Evolutionary conservation across 768 basidiomycete species (phyloP), one percentile per base, ranked within the genome.

Genomic region (Amanita rubescens): DNA sequence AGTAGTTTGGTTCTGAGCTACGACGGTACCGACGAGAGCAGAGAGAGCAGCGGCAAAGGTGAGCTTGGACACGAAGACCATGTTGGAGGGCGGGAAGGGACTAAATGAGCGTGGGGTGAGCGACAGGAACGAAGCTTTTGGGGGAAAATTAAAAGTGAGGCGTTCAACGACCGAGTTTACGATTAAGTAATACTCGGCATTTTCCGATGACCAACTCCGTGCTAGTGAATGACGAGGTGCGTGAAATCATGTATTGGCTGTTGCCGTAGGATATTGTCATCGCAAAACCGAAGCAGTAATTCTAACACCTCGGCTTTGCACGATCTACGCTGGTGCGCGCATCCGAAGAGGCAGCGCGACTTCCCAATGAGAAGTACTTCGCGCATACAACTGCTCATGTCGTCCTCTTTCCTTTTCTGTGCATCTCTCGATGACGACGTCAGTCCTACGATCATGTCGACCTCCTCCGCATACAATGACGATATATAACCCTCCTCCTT

Each of bases 381-480:
- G 25, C 14, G 5, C 51, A 51, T 30, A 51, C 41, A 51, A 43
- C 38, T 2, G 30, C 42, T 15, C 41, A 52, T 33, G 51, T 52
- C 51, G 35, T 53, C 32, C 17, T 24, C 20, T 45, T 53, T 53
- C 43, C 52, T 46, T 53, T 53, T 53, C n/a, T n/a, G 30, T 19
- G 52, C 24, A n/a, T n/a, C n/a, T 17, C 27, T 30, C 27, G 43
- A 30, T 14, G n/a, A n/a, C 41, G 45, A 53, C 52, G 52, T 53
- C 52, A 53, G 41, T 53, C 42, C 33, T 43, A 35, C 22, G 43
- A 53, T 7, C n/a, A n/a, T n/a, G n/a, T n/a, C n/a, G n/a, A n/a
- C n/a, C n/a, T n/a, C n/a, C n/a, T n/a, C n/a, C 52, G 52, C 52
- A 52, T 52, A 52, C 42, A 52, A n/a, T 44, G 41, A 52, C 51